phyloP scores from a whole-genome alignment of 805 yeast genomes.

The Saccharomycopsis vini region DNA sequence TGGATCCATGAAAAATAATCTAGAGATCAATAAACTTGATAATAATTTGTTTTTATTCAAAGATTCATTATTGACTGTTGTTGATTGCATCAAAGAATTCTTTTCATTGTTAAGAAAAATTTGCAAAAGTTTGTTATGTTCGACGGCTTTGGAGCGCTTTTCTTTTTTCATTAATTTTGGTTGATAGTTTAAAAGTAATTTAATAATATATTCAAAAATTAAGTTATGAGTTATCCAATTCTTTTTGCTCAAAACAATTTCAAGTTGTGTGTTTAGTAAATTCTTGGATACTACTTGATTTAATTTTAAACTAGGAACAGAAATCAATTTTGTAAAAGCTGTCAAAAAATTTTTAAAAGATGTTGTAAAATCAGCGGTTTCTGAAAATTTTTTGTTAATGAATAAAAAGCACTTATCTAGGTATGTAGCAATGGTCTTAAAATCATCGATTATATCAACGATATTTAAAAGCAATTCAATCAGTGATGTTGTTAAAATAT shows the following conservation, averaged over 20 bases:
- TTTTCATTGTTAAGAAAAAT: slow-evolving; percentile 47
- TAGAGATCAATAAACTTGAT: slow-evolving; percentile 38
- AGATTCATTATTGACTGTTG: slow-evolving; percentile 21
- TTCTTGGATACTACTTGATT: slow-evolving; percentile 36
- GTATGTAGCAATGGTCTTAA: background rate
- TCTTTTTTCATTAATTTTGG: too few relatives aligned
- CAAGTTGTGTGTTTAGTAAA: slow-evolving; percentile 55
- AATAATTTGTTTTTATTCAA: slow-evolving; percentile 30
- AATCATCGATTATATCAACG: background rate
- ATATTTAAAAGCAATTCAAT: background rate
- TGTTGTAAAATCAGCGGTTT: slow-evolving; percentile 27
- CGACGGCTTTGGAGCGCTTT: slow-evolving; percentile 22
- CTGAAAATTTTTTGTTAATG: slow-evolving; percentile 58
- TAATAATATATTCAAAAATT: slow-evolving; percentile 37
- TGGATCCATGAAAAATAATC: slow-evolving; percentile 41
- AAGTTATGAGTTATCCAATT: slow-evolving; percentile 35
- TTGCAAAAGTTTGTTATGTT: slow-evolving; percentile 50
- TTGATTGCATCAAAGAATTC: slow-evolving; percentile 27
- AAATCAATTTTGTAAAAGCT: slow-evolving; percentile 27
- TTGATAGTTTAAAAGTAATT: slow-evolving; percentile 15
- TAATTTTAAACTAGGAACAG: slow-evolving; percentile 22
- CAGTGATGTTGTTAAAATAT: slow-evolving; percentile 10
- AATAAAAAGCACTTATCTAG: slow-evolving; percentile 47
- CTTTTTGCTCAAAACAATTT: slow-evolving; percentile 40
- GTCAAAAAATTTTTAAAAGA: slow-evolving; percentile 4